phyloP scores from a whole-genome alignment of 2,329 filamentous ascomycete species.

The Colletotrichum ledebouriae region DNA sequence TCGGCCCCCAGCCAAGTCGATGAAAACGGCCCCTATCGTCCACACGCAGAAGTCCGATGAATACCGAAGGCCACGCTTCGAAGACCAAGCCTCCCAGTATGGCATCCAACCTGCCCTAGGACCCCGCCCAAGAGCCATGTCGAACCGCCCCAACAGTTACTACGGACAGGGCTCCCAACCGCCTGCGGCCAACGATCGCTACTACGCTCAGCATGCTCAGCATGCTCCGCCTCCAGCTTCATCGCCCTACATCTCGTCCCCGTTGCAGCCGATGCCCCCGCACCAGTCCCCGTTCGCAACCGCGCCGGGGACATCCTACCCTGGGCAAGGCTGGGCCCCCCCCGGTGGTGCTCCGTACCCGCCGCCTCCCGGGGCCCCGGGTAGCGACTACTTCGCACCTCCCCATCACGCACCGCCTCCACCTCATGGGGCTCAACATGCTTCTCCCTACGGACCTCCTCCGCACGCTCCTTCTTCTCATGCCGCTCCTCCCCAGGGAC shows the following conservation, averaged over 20 bases:
- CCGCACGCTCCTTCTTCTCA: slow-evolving; percentile 21
- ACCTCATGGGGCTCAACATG: slow-evolving; percentile 4
- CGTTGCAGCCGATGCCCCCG: slow-evolving; percentile 17
- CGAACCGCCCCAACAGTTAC: slow-evolving; percentile 39
- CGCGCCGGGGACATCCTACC: slow-evolving; percentile 25
- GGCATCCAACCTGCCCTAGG: slow-evolving; percentile 49
- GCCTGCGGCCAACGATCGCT: slow-evolving; percentile 40
- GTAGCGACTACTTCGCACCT: slow-evolving; percentile 39
- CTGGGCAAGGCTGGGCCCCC: slow-evolving; percentile 25
- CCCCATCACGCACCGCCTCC: slow-evolving; percentile 45
- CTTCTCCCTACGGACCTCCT: background rate
- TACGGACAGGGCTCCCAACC: slow-evolving; percentile 42
- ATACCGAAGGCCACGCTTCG: slow-evolving; percentile 47
- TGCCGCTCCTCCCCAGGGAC: slow-evolving; percentile 46
- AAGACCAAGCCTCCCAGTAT: slow-evolving; percentile 55
- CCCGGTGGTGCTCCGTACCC: slow-evolving; percentile 31
- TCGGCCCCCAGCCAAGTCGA: slow-evolving; percentile 52
- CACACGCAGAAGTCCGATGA: slow-evolving; percentile 32
- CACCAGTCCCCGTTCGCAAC: slow-evolving; percentile 31
- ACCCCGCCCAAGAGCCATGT: slow-evolving; percentile 46
- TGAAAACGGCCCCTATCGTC: slow-evolving; percentile 53
- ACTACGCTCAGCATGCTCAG: slow-evolving; percentile 34
- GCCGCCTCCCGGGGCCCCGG: slow-evolving; percentile 6
- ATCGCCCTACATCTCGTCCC: slow-evolving; percentile 24
- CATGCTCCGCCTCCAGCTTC: slow-evolving; percentile 14